These are phyloP conservation scores for Hygrophorus russula DNA, from an alignment of 768 basidiomycete species.

Conservation along the genomic window DNA sequence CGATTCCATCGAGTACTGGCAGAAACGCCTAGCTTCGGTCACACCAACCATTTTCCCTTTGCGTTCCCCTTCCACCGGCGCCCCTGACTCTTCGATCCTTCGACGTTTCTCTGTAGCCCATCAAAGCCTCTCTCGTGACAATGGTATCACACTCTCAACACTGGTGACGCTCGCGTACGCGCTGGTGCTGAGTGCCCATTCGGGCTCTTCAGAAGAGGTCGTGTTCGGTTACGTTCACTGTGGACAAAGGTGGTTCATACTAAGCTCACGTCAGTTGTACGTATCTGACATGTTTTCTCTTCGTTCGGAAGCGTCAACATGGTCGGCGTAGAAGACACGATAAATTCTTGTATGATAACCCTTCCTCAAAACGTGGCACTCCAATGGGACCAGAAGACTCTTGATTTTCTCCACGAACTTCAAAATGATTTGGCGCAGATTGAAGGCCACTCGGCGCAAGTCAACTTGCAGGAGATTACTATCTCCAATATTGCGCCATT, in stretches of 20 bases:
- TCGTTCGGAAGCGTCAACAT: neutral
- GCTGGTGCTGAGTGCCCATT: slow-evolving; percentile 1
- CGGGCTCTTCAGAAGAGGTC: slow-evolving; percentile 1
- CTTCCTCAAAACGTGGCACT: neutral
- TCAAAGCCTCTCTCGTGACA: neutral
- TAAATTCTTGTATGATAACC: neutral
- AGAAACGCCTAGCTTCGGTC: neutral
- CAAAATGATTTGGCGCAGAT: neutral
- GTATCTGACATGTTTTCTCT: neutral
- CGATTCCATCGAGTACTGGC: slow-evolving; percentile 1
- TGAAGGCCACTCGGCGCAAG: neutral
- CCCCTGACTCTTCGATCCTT: slow-evolving; percentile 1
- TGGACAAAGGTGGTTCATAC: neutral
- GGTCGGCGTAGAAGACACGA: neutral
- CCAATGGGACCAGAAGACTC: slow-evolving; percentile 2
- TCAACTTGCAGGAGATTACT: neutral
- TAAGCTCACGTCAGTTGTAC: neutral
- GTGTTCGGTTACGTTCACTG: slow-evolving; percentile 1
- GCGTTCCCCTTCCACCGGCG: neutral
- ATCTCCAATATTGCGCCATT: neutral
- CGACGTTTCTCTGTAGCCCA: neutral
- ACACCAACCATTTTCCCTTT: slow-evolving; percentile 3
- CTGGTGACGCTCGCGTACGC: slow-evolving; percentile 3
- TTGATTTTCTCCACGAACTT: neutral
- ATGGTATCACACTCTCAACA: neutral